Percentiles rank a stretch among this genome's conserved stretches.
Evolutionary conservation across 805 yeast species (phyloP).

Genomic region (Phaffomyces antillensis): DNA sequence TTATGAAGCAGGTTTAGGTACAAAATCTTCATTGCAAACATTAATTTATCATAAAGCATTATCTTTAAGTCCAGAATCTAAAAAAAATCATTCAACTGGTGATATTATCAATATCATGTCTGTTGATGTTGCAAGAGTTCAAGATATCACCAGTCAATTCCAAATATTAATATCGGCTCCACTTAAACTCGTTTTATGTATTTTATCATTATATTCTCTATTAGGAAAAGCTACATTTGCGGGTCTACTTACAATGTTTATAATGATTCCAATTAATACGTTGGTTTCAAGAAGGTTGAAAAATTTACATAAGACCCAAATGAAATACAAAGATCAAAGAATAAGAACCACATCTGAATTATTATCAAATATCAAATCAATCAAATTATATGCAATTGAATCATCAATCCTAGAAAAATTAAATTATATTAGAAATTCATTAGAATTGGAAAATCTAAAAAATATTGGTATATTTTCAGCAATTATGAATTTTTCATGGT

Average conservation of each 20-base stretch:
- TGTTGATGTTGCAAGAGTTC: constrained; percentile 65
- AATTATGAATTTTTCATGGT: constrained; percentile 49
- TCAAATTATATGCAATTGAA: constrained; percentile 69
- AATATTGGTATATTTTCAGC: constrained; percentile 43
- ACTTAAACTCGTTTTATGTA: constrained; percentile 43
- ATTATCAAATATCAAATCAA: constrained; percentile 50
- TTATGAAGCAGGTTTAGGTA: constrained; percentile 54
- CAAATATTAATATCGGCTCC: constrained; percentile 56
- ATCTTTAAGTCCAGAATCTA: constrained; percentile 57
- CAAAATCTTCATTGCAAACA: constrained; percentile 60
- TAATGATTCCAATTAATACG: constrained; percentile 55
- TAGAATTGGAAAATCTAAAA: constrained; percentile 46
- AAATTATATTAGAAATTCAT: constrained; percentile 45
- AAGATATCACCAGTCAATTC: constrained; percentile 47
- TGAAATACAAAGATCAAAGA: constrained; percentile 57
- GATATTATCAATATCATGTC: constrained; percentile 75
- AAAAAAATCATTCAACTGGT: constrained; percentile 57
- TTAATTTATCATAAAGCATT: constrained; percentile 67
- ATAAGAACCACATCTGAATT: constrained; percentile 54
- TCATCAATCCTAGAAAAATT: constrained; percentile 50
- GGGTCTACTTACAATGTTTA: constrained; percentile 44
- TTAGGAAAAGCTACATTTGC: constrained; percentile 54
- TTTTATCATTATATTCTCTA: constrained; percentile 46
- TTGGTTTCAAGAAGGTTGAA: constrained; percentile 38
- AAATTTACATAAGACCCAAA: constrained; percentile 43